Conservation (phyloP, 2,329 filamentous ascomycete species). For the Fusarium albosuccineum region DNA sequence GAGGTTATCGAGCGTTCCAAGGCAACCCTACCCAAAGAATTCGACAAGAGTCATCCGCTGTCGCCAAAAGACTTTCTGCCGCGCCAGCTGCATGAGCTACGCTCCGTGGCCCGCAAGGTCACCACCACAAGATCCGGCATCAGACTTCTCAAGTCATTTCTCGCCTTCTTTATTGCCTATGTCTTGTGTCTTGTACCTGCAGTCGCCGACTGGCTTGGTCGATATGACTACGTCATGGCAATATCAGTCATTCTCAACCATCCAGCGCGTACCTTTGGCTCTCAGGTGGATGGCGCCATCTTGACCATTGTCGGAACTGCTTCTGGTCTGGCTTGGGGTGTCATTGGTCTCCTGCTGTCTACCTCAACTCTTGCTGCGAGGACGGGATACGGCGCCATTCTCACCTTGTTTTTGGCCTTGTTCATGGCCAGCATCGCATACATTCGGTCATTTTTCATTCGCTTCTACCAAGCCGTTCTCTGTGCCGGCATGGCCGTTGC, state of each 20-base stretch:
- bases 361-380: constrained; percentile 61
- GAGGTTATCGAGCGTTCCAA: constrained; percentile 58
- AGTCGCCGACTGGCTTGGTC: constrained; percentile 64
- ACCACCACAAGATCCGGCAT: constrained; percentile 65
- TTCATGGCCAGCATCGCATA: constrained; percentile 66
- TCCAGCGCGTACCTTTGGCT: constrained; percentile 66
- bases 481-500: constrained; percentile 68
- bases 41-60: constrained; percentile 61
- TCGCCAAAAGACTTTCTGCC: constrained; percentile 62
- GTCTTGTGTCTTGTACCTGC: constrained; percentile 65
- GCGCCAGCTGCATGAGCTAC: constrained; percentile 60
- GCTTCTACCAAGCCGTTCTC: constrained; percentile 68
- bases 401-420: constrained; percentile 67
- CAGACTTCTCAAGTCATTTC: constrained; percentile 64
- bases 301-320: constrained; percentile 67
- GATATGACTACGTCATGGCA: constrained; percentile 67
- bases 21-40: constrained; percentile 60
- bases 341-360: constrained; percentile 66
- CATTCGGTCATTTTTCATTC: constrained; percentile 67
- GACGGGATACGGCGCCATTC: constrained; percentile 65
- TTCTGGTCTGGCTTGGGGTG: constrained; percentile 67
- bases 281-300: constrained; percentile 68
- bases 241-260: constrained; percentile 71
- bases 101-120: constrained; percentile 55
- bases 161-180: constrained; percentile 70